Conservation (phyloP, 1,139 yeast species). For the Sugiyamaella grinbergsii region DNA sequence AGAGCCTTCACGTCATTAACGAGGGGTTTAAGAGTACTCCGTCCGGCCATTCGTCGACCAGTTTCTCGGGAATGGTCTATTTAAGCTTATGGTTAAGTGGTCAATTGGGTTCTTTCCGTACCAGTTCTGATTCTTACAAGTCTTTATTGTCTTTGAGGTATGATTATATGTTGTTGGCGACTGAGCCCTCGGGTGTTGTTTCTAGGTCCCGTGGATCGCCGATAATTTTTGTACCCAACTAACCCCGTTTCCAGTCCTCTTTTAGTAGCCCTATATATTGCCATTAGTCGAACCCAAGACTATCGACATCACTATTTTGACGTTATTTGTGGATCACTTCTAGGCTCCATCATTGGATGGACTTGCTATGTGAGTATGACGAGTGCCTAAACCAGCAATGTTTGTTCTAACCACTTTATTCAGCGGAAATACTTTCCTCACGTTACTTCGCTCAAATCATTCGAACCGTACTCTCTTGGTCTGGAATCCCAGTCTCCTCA, state of each 20-base stretch:
- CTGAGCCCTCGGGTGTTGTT: too few species aligned
- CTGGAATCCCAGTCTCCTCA: conserved; percentile 4
- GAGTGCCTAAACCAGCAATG: not conserved
- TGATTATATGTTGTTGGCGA: conserved; percentile 7
- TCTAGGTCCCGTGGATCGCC: too few species aligned
- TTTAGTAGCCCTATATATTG: conserved; percentile 45
- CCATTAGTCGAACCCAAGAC: conserved; percentile 67
- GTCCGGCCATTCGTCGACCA: conserved; percentile 73
- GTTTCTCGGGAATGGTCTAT: conserved; percentile 68
- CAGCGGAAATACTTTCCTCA: conserved; percentile 32
- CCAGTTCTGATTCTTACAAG: conserved; percentile 40
- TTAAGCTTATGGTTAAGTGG: conserved; percentile 64
- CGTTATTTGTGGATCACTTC: conserved; percentile 56
- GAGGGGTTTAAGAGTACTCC: conserved; percentile 85
- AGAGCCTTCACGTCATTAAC: conserved; percentile 42
- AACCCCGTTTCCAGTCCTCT: conserved; percentile 31
- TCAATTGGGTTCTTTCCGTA: conserved; percentile 50
- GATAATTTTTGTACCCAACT: too few species aligned
- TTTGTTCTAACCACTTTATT: conserved; percentile 9
- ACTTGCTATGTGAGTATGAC: conserved; percentile 45
- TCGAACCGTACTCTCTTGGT: conserved; percentile 28
- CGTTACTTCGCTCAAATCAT: conserved; percentile 26
- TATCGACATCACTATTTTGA: conserved; percentile 78
- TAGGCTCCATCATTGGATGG: conserved; percentile 55
- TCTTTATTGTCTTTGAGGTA: conserved; percentile 35